phyloP scores from a whole-genome alignment of 2,329 filamentous ascomycete genomes.

The Botrytis deweyae region DNA sequence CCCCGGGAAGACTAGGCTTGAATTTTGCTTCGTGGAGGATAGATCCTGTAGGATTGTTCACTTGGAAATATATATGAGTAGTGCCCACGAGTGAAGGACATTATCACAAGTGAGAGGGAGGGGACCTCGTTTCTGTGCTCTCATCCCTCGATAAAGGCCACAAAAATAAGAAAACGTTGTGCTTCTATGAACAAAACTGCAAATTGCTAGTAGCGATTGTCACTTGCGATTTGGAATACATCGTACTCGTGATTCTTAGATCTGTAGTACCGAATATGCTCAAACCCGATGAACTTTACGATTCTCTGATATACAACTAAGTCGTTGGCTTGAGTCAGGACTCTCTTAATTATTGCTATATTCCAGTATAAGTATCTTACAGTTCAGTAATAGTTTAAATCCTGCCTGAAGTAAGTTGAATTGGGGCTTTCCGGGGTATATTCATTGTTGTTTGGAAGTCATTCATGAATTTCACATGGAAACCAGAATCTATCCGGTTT shows the following conservation, averaged over 20 bases:
- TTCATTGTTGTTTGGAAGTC: background rate
- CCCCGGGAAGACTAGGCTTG: background rate
- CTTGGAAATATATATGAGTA: background rate
- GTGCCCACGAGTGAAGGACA: background rate
- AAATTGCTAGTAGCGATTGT: background rate
- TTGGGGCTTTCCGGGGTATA: background rate
- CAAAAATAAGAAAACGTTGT: background rate
- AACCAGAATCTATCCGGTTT: background rate
- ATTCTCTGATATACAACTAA: background rate
- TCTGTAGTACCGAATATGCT: background rate
- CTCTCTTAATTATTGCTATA: background rate
- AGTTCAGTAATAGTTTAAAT: background rate
- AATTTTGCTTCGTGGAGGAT: background rate
- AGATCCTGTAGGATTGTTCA: background rate
- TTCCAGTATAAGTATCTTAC: background rate
- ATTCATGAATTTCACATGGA: background rate
- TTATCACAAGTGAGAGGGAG: background rate
- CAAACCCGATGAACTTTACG: background rate
- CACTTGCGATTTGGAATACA: background rate
- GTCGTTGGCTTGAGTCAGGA: background rate
- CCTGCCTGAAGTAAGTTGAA: background rate
- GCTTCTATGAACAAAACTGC: background rate
- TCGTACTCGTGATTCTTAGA: background rate
- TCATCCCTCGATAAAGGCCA: background rate
- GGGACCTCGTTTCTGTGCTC: background rate